phyloP scores from a whole-genome alignment of 1,284 basidiomycete genomes.

The Apiotrichum veenhuisii region DNA sequence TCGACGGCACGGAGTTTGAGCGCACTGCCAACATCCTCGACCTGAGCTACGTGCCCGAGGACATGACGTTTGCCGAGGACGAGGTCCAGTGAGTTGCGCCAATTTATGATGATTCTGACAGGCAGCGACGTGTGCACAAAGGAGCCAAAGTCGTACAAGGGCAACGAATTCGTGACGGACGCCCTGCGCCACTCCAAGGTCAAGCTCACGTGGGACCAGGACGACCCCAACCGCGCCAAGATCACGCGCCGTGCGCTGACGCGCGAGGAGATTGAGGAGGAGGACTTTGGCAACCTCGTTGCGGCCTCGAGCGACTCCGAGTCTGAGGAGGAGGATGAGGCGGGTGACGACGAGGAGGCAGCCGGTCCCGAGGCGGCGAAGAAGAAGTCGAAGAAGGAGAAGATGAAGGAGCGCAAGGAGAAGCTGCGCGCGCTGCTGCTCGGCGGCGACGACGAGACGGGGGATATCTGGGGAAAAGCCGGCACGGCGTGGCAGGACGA shows the following conservation, averaged over 20 bases:
- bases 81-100: conserved; percentile 56
- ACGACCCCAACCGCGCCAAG: conserved; percentile 82
- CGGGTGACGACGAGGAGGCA: conserved; percentile 48
- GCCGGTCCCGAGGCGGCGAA: conserved; percentile 15
- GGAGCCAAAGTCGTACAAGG: conserved; percentile 66
- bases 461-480: conserved; percentile 66
- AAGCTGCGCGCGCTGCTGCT: conserved; percentile 68
- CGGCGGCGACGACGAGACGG: conserved; percentile 56
- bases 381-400: conserved; percentile 50
- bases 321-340: conserved; percentile 35
- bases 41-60: conserved; percentile 87
- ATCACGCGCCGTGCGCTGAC: conserved; percentile 74
- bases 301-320: conserved; percentile 65
- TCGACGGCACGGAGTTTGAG: conserved; percentile 94
- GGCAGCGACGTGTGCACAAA: conserved; percentile 76
- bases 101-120: conserved; percentile 1
- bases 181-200: conserved; percentile 98
- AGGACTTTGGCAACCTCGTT: conserved; percentile 78
- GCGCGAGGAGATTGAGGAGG: conserved; percentile 79
- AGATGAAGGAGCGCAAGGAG: conserved; percentile 53
- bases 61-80: conserved; percentile 82
- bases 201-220: conserved; percentile 97
- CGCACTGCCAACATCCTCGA: conserved; percentile 96
- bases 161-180: conserved; percentile 89
- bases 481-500: conserved; percentile 30